Percentiles rank a stretch among this genome's conserved stretches.
Conservation (phyloP, 2,329 filamentous ascomycete species). For the Onygenales sp. region DNA sequence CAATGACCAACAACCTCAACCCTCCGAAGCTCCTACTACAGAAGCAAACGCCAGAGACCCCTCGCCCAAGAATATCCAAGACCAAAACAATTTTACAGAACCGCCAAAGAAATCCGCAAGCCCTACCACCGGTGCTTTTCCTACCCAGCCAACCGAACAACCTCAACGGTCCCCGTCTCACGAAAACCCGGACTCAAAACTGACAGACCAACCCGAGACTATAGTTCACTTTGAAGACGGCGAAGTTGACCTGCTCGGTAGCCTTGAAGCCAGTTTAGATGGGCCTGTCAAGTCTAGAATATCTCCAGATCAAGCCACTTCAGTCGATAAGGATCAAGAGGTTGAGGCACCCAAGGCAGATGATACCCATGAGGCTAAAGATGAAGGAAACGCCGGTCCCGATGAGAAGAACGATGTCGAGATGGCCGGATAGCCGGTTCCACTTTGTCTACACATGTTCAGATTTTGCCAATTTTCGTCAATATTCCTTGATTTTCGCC, state of each 20-base stretch:
- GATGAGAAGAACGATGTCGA: background rate
- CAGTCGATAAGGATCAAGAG: background rate
- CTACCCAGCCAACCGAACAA: background rate
- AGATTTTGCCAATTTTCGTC: background rate
- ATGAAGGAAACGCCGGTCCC: background rate
- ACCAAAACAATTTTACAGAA: background rate
- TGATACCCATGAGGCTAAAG: background rate
- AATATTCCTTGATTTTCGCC: background rate
- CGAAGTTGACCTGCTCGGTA: constrained; percentile 39
- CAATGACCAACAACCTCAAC: background rate
- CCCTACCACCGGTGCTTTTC: background rate
- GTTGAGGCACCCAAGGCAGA: background rate
- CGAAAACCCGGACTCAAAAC: background rate
- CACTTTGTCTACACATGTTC: background rate
- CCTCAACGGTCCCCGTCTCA: background rate
- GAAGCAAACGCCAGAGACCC: background rate
- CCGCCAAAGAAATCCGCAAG: background rate
- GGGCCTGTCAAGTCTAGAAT: background rate
- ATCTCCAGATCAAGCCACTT: background rate
- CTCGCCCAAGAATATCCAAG: background rate
- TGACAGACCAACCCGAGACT: background rate
- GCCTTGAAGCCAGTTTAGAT: constrained; percentile 36
- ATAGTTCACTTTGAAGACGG: constrained; percentile 20
- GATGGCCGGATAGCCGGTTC: background rate
- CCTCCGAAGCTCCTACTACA: background rate